A percentile compares a stretch with the other conserved stretches of the same genome.
Evolutionary conservation across 73 alveolate genomes (phyloP).

Genomic region (Durusdinium trenchii): DNA sequence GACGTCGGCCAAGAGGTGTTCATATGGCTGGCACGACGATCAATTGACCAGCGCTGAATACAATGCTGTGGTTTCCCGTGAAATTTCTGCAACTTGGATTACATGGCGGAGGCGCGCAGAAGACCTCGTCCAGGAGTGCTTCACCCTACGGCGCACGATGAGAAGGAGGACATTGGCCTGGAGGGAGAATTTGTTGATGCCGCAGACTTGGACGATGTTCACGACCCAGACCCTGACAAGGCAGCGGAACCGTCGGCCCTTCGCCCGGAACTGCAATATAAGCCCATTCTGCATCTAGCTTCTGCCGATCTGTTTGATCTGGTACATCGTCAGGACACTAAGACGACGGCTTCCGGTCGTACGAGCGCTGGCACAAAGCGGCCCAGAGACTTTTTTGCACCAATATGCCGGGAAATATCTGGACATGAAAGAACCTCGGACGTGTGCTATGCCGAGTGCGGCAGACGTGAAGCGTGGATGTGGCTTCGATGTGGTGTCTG

Average conservation of each 20-base stretch:
- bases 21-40: neutral
- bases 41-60: constrained; percentile 7
- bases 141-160: constrained; percentile 5
- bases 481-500: no score
- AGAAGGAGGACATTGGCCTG: constrained; percentile 15
- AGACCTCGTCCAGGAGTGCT: neutral
- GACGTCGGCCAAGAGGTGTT: neutral
- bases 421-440: no score
- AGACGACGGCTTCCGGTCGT: neutral
- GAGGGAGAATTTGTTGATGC: neutral
- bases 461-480: no score
- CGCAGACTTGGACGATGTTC: neutral
- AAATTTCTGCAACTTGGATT: neutral
- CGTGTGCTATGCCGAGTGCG: no score
- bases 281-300: neutral
- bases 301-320: neutral
- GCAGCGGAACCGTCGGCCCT: neutral
- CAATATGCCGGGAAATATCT: neutral
- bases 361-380: neutral
- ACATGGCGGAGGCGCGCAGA: constrained; percentile 22
- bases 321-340: constrained; percentile 9
- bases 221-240: neutral
- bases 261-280: neutral
- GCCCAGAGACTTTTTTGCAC: neutral
- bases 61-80: neutral